These are phyloP conservation scores for Amphichorda felina DNA, from an alignment of 2,329 filamentous ascomycete species.

Conservation along the genomic window DNA sequence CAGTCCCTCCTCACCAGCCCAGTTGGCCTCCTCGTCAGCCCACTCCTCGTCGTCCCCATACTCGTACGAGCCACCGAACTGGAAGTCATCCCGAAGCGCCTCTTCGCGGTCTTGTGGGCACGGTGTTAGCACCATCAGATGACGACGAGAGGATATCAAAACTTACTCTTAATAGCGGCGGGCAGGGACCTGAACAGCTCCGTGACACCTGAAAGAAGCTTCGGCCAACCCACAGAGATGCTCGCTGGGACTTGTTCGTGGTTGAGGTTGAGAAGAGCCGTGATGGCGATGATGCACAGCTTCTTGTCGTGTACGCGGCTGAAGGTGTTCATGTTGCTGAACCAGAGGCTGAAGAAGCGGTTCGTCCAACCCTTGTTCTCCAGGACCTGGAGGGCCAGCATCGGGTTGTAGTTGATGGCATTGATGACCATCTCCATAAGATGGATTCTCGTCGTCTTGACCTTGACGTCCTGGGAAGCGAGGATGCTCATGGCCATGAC, in stretches of 20 bases:
- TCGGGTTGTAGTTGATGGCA: constrained; percentile 91
- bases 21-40: constrained; percentile 71
- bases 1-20: constrained; percentile 63
- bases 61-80: constrained; percentile 50
- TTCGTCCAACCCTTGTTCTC: constrained; percentile 92
- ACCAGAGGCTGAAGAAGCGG: constrained; percentile 98
- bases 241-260: constrained; percentile 80
- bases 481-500: constrained; percentile 79
- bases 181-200: constrained; percentile 87
- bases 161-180: constrained; percentile 68
- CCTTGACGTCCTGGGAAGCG: constrained; percentile 62
- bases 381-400: constrained; percentile 74
- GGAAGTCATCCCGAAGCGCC: constrained; percentile 78
- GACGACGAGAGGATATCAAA: not conserved
- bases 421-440: constrained; percentile 99
- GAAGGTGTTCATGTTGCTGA: constrained; percentile 89
- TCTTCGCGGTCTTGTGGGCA: constrained; percentile 66
- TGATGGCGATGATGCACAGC: constrained; percentile 88
- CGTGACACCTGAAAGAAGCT: constrained; percentile 78
- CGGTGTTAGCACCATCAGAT: constrained; percentile 11
- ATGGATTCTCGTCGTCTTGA: constrained; percentile 91
- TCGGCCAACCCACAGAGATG: constrained; percentile 89
- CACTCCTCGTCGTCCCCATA: constrained; percentile 70
- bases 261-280: constrained; percentile 67
- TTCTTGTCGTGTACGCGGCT: constrained; percentile 97